These are phyloP conservation scores for Exobasidium rhododendri DNA, from an alignment of 1,284 basidiomycete genomes.

Conservation along the genomic window DNA sequence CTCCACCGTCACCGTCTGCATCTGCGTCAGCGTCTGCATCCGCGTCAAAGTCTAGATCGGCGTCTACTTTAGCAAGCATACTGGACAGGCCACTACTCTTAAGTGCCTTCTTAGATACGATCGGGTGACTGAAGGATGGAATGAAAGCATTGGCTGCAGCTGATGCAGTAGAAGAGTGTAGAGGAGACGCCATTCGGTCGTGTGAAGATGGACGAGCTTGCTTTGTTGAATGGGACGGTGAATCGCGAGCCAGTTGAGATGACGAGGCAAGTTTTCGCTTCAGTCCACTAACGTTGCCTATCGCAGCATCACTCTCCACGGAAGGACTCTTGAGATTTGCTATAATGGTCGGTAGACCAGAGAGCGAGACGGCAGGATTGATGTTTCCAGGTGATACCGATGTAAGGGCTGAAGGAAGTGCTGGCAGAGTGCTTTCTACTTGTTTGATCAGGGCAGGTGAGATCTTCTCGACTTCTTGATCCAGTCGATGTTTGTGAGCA, in stretches of 20 bases:
- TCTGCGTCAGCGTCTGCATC: background rate
- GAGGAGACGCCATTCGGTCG: background rate
- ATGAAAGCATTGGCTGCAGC: background rate
- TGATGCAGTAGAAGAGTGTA: background rate
- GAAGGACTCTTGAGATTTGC: constrained; percentile 31
- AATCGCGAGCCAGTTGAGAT: background rate
- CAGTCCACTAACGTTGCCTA: background rate
- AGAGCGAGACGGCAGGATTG: constrained; percentile 20
- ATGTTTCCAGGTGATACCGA: constrained; percentile 24
- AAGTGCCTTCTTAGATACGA: background rate
- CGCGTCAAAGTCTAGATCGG: background rate
- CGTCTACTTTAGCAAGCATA: background rate
- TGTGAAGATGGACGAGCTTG: background rate
- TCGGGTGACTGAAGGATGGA: background rate
- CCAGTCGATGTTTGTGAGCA: constrained; percentile 37
- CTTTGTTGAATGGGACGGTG: background rate
- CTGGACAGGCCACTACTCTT: constrained; percentile 1
- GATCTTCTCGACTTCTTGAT: constrained; percentile 40
- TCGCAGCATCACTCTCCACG: background rate
- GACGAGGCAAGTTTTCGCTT: background rate
- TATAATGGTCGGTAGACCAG: constrained; percentile 21
- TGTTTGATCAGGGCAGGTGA: constrained; percentile 32
- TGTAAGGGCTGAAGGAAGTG: background rate
- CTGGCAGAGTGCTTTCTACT: background rate
- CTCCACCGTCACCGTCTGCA: background rate